Conservation (phyloP, 1,284 basidiomycete genomes). For the Ustilago cynodontis region DNA sequence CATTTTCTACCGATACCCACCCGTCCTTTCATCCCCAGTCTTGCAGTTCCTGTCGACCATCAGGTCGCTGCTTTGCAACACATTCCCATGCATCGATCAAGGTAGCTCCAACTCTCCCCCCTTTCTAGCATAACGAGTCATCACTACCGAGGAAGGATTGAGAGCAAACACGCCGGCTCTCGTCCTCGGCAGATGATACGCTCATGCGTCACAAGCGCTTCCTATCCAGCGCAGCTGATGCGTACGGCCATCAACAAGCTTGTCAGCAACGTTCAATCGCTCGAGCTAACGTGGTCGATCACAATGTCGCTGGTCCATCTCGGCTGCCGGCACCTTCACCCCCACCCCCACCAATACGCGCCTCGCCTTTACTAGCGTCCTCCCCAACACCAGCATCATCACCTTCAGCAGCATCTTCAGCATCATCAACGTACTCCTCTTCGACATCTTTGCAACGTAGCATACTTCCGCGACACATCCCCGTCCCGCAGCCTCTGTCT, state of each 20-base stretch:
- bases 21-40: background rate
- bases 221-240: conserved; percentile 35
- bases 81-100: conserved; percentile 27
- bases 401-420: conserved; percentile 3
- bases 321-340: conserved; percentile 23
- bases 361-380: background rate
- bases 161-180: conserved; percentile 32
- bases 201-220: conserved; percentile 49
- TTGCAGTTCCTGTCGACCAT: conserved; percentile 1
- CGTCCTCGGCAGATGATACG: conserved; percentile 45
- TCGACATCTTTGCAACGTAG: background rate
- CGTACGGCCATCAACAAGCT: conserved; percentile 15
- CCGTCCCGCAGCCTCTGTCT: background rate
- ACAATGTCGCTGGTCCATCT: conserved; percentile 33
- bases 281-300: conserved; percentile 11
- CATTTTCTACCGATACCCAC: too few relatives aligned
- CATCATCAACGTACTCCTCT: background rate
- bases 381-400: conserved; percentile 1
- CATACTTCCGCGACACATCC: background rate
- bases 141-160: conserved; percentile 19
- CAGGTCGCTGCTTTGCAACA: conserved; percentile 9
- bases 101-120: conserved; percentile 15
- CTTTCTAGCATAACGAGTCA: conserved; percentile 13
- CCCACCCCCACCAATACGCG: conserved; percentile 38
- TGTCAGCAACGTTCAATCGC: conserved; percentile 8